Evolutionary conservation across 495 filamentous ascomycete species (phyloP).

Genomic region (Aspergillus hancockii): DNA sequence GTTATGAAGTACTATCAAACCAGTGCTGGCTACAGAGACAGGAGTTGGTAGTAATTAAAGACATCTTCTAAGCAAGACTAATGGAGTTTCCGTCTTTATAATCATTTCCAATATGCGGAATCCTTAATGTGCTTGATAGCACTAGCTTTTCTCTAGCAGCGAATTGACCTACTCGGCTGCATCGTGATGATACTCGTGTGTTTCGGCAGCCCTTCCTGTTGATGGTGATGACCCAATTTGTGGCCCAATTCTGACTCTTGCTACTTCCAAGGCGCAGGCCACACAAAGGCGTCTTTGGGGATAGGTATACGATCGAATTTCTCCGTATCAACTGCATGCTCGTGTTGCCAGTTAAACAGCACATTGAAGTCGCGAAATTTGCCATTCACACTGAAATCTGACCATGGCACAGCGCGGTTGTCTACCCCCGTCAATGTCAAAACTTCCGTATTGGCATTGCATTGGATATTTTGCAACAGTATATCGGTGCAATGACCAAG

Average conservation of each 20-base stretch:
- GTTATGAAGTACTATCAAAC: too few relatives aligned
- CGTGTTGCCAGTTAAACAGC: slow-evolving; percentile 23
- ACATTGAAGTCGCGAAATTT: slow-evolving; percentile 26
- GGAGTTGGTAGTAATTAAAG: too few relatives aligned
- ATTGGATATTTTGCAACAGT: slow-evolving; percentile 33
- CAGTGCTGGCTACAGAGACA: too few relatives aligned
- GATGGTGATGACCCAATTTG: background rate
- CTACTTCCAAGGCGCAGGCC: background rate
- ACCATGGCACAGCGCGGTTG: slow-evolving; percentile 32
- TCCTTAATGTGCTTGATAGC: too few relatives aligned
- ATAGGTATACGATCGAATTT: background rate
- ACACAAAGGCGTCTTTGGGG: background rate
- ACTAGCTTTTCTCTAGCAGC: too few relatives aligned
- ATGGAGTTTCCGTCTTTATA: too few relatives aligned
- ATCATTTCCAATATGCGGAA: too few relatives aligned
- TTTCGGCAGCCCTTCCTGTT: background rate
- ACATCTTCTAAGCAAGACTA: too few relatives aligned
- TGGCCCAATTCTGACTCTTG: background rate
- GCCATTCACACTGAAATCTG: slow-evolving; percentile 36
- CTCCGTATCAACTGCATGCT: slow-evolving; percentile 10
- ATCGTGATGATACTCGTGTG: background rate
- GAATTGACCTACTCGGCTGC: too few relatives aligned
- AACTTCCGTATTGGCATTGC: slow-evolving; percentile 32
- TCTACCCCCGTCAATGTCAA: slow-evolving; percentile 29
- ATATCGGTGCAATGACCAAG: slow-evolving; percentile 33